These are phyloP conservation scores for Candida cerambycidarum DNA, from an alignment of 805 yeast genomes.

Conservation along the genomic window DNA sequence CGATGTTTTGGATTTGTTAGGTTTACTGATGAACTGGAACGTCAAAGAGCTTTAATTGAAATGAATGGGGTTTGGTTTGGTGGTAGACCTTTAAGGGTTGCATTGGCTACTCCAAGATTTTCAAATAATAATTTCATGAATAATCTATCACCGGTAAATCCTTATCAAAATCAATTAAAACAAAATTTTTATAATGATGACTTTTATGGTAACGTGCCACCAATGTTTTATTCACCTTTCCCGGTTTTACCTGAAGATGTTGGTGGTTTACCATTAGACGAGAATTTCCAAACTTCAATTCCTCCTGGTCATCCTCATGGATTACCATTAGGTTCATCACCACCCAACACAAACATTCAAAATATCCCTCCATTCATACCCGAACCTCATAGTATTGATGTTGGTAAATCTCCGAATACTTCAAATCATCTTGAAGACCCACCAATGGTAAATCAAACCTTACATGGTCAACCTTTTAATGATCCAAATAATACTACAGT, in stretches of 20 bases:
- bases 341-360: neutral
- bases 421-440: neutral
- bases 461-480: conserved; percentile 27
- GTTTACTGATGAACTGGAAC: conserved; percentile 67
- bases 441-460: conserved; percentile 1
- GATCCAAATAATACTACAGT: conserved; percentile 74
- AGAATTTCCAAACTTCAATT: conserved; percentile 4
- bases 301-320: neutral
- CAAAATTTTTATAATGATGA: conserved; percentile 5
- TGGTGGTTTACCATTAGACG: conserved; percentile 6
- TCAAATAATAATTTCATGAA: conserved; percentile 9
- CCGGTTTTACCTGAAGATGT: conserved; percentile 4
- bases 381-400: neutral
- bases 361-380: conserved; percentile 2
- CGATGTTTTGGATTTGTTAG: conserved; percentile 82
- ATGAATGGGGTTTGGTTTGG: conserved; percentile 83
- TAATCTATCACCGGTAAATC: conserved; percentile 3
- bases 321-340: neutral
- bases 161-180: conserved; percentile 6
- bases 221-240: conserved; percentile 6
- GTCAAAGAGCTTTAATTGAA: conserved; percentile 64
- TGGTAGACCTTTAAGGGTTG: conserved; percentile 74
- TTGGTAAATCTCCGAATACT: neutral
- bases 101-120: conserved; percentile 74
- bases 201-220: conserved; percentile 4